A percentile compares a stretch with the other conserved stretches of the same genome.
Conservation (phyloP, 2,329 filamentous ascomycete species). For the Plenodomus biglobosus region DNA sequence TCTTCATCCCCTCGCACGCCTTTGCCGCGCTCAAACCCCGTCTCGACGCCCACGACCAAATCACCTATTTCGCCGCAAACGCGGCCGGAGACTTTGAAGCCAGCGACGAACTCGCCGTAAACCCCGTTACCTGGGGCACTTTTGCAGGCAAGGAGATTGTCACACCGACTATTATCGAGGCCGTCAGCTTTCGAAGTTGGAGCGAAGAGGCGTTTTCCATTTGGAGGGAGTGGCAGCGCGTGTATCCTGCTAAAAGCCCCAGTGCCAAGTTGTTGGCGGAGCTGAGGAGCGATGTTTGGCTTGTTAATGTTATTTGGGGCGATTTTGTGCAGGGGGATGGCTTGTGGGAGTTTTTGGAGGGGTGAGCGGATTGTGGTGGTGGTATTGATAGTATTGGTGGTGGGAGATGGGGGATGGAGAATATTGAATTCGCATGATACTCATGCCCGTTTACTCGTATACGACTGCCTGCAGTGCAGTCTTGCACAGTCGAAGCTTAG, state of each 20-base stretch:
- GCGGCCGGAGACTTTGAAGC: conserved; percentile 74
- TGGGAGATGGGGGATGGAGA: too few relatives aligned
- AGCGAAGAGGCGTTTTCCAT: conserved; percentile 94
- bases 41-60: conserved; percentile 65
- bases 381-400: too few relatives aligned
- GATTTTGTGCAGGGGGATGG: conserved; percentile 71
- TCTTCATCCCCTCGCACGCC: conserved; percentile 77
- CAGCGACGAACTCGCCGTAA: conserved; percentile 67
- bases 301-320: conserved; percentile 89
- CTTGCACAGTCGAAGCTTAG: too few relatives aligned
- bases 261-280: conserved; percentile 71
- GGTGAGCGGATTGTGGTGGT: not conserved
- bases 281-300: conserved; percentile 72
- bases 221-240: conserved; percentile 88
- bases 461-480: too few relatives aligned
- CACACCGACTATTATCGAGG: conserved; percentile 94
- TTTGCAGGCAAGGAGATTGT: conserved; percentile 96
- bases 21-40: conserved; percentile 68
- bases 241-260: conserved; percentile 74
- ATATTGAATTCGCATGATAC: too few relatives aligned
- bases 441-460: too few relatives aligned
- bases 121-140: conserved; percentile 95
- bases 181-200: conserved; percentile 92
- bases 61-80: conserved; percentile 89
- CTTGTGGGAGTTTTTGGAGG: conserved; percentile 67